Conservation (phyloP, 202 grass and related monocot genomes). For the Brachypodium distachyon region DNA sequence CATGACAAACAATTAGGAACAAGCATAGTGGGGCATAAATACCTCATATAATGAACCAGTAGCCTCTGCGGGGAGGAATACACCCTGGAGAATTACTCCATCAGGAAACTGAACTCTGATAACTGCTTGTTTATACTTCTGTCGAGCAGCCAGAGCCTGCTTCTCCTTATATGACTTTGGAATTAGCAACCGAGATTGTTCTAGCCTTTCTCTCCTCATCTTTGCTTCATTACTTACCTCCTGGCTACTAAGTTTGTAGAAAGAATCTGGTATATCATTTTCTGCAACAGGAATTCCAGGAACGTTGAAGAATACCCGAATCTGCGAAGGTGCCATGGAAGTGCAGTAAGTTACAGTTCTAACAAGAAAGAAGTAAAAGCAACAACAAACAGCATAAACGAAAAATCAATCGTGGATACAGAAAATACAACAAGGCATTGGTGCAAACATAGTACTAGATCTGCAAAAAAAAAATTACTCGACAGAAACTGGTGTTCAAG, state of each 20-base stretch:
- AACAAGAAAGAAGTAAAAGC: not conserved
- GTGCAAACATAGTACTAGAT: not conserved
- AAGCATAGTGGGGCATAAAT: conserved; percentile 10
- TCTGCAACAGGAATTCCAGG: conserved; percentile 47
- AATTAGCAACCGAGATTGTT: conserved; percentile 71
- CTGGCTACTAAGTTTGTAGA: conserved; percentile 50
- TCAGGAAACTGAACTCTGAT: conserved; percentile 93
- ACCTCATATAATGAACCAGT: conserved; percentile 78
- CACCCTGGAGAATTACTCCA: conserved; percentile 74
- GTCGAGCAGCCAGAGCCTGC: conserved; percentile 55
- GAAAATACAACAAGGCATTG: not conserved
- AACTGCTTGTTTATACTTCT: conserved; percentile 62
- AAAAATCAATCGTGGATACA: not conserved
- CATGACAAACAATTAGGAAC: not conserved
- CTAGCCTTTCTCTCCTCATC: conserved; percentile 72
- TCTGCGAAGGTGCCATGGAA: conserved; percentile 33
- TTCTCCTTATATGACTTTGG: conserved; percentile 93
- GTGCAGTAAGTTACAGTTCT: not conserved
- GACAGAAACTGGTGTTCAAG: not conserved
- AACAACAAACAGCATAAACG: not conserved
- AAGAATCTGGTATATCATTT: conserved; percentile 74
- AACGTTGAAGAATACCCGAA: conserved; percentile 64
- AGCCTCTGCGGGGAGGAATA: conserved; percentile 69
- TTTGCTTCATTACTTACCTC: conserved; percentile 78
- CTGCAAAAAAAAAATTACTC: not conserved